A percentile compares a stretch with the other conserved stretches of the same genome.
These are phyloP conservation scores for Excoecaria cochinchinensis DNA, from an alignment of 345 rosid species.

Conservation along the genomic window DNA sequence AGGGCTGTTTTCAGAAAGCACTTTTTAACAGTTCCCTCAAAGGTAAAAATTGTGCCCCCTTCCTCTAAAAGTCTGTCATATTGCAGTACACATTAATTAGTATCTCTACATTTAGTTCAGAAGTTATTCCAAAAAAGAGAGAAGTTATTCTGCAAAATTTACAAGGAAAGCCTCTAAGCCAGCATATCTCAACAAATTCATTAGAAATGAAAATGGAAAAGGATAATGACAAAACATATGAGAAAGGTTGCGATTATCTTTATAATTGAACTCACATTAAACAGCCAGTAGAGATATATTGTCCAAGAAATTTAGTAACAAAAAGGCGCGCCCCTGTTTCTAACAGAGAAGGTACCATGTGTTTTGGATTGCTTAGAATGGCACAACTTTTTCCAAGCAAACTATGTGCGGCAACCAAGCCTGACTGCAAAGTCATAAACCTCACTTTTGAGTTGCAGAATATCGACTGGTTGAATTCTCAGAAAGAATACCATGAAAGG, in stretches of 20 bases:
- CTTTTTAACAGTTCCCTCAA: slow-evolving; percentile 49
- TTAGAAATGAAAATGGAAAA: background rate
- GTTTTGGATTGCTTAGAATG: slow-evolving; percentile 59
- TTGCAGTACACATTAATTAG: background rate
- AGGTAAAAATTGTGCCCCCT: slow-evolving; percentile 80
- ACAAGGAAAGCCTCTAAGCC: background rate
- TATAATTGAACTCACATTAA: slow-evolving; percentile 56
- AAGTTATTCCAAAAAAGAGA: too few relatives aligned
- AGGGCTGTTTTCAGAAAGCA: slow-evolving; percentile 48
- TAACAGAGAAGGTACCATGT: slow-evolving; percentile 71
- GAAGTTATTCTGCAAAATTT: background rate
- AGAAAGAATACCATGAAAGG: background rate
- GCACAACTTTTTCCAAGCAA: slow-evolving; percentile 50
- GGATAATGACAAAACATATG: background rate
- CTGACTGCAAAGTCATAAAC: slow-evolving; percentile 49
- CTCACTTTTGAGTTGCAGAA: slow-evolving; percentile 2
- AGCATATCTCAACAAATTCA: background rate
- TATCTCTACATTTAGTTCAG: background rate
- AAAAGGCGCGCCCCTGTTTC: slow-evolving; percentile 76
- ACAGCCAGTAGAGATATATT: slow-evolving; percentile 60
- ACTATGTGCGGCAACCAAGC: slow-evolving; percentile 63
- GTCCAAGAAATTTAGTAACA: slow-evolving; percentile 72
- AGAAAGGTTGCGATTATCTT: slow-evolving; percentile 13
- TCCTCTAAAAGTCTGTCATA: slow-evolving; percentile 66
- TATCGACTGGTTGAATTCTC: background rate